A percentile compares a stretch with the other conserved stretches of the same genome.
Evolutionary conservation across 208 protist genomes (phyloP).

Genomic region (Wallacemonas sp.): DNA sequence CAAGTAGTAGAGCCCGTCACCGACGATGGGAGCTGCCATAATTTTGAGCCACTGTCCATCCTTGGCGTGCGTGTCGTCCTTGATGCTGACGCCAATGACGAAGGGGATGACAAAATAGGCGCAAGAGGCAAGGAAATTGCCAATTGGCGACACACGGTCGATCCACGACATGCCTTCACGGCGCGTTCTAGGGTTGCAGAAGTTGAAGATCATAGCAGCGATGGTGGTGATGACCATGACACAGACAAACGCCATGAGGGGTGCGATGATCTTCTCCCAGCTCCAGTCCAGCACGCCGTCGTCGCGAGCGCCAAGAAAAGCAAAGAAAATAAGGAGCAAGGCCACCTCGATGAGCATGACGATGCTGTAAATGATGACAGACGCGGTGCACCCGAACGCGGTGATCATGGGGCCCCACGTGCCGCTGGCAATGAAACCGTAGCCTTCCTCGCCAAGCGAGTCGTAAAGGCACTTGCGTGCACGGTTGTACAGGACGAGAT

Average conservation of each 20-base stretch:
- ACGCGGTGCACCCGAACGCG: conserved; percentile 45
- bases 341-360: conserved; percentile 53
- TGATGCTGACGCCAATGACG: conserved; percentile 38
- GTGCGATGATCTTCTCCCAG: conserved; percentile 46
- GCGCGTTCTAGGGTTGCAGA: conserved; percentile 37
- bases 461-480: conserved; percentile 86
- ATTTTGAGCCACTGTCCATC: conserved; percentile 49
- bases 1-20: conserved; percentile 77
- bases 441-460: conserved; percentile 71
- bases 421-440: conserved; percentile 83
- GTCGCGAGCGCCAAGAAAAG: conserved; percentile 56
- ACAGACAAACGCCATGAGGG: conserved; percentile 57
- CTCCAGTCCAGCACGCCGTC: conserved; percentile 27
- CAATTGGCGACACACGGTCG: conserved; percentile 70
- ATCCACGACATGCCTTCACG: conserved; percentile 59
- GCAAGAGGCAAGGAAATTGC: conserved; percentile 67
- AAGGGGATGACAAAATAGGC: conserved; percentile 71
- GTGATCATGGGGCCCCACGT: conserved; percentile 84
- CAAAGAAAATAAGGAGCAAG: conserved; percentile 70
- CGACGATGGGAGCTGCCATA: conserved; percentile 71
- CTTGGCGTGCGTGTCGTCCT: conserved; percentile 22
- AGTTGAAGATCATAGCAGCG: conserved; percentile 59
- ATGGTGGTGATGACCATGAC: conserved; percentile 47
- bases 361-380: conserved; percentile 62
- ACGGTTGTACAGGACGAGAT: conserved; percentile 75